A percentile compares a stretch with the other conserved stretches of the same genome.
Conservation (phyloP, 768 basidiomycete species). For the Collybiopsis luxurians region DNA sequence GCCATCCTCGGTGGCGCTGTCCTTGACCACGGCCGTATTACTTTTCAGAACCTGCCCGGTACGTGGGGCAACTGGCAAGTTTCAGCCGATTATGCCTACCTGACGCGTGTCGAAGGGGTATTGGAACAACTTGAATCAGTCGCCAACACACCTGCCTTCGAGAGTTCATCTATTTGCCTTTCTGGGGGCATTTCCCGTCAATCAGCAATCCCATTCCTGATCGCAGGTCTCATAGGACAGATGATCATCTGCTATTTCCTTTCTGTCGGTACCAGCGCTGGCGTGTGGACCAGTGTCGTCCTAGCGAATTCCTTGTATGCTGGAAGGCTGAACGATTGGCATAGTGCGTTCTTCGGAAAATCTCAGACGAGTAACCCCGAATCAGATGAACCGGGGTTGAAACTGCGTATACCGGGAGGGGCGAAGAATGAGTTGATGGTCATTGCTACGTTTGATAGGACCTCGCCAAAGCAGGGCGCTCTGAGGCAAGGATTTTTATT, state of each 20-base stretch:
- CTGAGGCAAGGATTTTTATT: conserved; percentile 22
- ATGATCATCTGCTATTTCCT: conserved; percentile 24
- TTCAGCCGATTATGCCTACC: conserved; percentile 19
- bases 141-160: conserved; percentile 15
- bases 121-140: conserved; percentile 16
- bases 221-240: conserved; percentile 21
- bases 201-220: conserved; percentile 19
- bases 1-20: conserved; percentile 21
- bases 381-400: conserved; percentile 16
- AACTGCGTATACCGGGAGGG: conserved; percentile 14
- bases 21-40: conserved; percentile 21
- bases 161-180: conserved; percentile 12
- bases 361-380: background rate
- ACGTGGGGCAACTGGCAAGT: conserved; percentile 13
- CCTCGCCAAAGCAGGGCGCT: conserved; percentile 18
- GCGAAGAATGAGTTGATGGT: conserved; percentile 18
- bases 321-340: conserved; percentile 20
- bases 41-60: conserved; percentile 24
- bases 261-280: conserved; percentile 21
- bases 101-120: conserved; percentile 17
- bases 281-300: conserved; percentile 24
- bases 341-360: conserved; percentile 21
- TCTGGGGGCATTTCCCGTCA: conserved; percentile 17
- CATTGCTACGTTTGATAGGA: conserved; percentile 23
- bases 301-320: conserved; percentile 20